phyloP scores from a whole-genome alignment of 306 rosid genomes.

The Neltuma alba region DNA sequence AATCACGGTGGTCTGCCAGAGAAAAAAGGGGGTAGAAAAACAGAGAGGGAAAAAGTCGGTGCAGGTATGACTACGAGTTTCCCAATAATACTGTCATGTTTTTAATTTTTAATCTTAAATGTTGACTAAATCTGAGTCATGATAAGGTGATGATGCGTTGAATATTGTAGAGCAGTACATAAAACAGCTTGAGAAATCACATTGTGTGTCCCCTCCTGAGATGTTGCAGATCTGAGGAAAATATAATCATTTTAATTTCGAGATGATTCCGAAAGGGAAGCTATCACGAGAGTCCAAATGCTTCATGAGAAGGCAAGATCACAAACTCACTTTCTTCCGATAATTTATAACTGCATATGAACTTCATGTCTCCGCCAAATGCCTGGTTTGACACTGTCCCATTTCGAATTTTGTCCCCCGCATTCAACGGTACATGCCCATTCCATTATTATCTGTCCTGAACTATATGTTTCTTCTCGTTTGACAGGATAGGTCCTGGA shows the following conservation, averaged over 20 bases:
- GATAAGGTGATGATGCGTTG: background rate
- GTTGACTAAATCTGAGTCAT: background rate
- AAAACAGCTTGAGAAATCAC: conserved; percentile 1
- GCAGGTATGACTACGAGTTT: background rate
- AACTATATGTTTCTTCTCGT: background rate
- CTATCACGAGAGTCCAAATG: conserved; percentile 13
- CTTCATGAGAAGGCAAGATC: background rate
- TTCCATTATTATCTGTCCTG: background rate
- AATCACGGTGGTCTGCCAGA: background rate
- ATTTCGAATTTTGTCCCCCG: background rate
- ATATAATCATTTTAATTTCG: background rate
- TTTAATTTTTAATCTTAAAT: background rate
- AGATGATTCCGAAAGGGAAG: background rate
- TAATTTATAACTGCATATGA: background rate
- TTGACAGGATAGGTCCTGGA: background rate
- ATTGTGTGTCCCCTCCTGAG: background rate
- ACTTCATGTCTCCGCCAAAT: background rate
- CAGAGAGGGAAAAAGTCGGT: background rate
- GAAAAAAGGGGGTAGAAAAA: background rate
- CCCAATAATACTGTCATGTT: background rate
- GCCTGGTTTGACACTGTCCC: background rate
- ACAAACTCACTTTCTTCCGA: background rate
- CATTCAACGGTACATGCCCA: background rate
- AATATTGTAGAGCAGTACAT: background rate
- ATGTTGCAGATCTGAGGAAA: background rate